Evolutionary conservation across 192 early-diverging fungal genomes (phyloP).

Genomic region (Rhizoclosmatium sp.): DNA sequence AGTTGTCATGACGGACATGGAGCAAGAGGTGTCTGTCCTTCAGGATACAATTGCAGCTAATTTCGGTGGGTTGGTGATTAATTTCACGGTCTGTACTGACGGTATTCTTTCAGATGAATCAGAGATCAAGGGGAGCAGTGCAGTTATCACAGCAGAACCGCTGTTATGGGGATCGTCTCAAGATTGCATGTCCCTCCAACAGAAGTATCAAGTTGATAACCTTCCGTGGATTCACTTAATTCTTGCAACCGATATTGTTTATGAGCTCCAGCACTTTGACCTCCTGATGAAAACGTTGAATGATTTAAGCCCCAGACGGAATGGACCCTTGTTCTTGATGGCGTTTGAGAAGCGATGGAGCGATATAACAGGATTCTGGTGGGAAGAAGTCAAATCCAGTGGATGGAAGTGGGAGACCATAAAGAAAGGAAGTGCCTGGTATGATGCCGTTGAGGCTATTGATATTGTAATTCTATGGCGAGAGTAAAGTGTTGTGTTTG

Average conservation of each 20-base stretch:
- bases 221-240: constrained; percentile 12
- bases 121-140: not conserved
- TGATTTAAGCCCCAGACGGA: constrained; percentile 3
- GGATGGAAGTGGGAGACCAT: constrained; percentile 32
- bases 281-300: constrained; percentile 5
- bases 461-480: no score
- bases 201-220: constrained; percentile 7
- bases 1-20: constrained; percentile 24
- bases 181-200: not conserved
- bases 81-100: not conserved
- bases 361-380: constrained; percentile 30
- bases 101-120: not conserved
- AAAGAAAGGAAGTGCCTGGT: no score
- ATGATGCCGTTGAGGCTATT: no score
- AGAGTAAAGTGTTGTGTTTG: no score
- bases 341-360: constrained; percentile 16
- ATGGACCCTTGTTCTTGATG: constrained; percentile 16
- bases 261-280: constrained; percentile 27
- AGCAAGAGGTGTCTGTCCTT: not conserved
- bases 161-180: not conserved
- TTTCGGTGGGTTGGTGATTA: not conserved
- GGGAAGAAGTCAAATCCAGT: not conserved
- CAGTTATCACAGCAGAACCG: not conserved
- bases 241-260: constrained; percentile 26
- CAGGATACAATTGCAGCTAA: not conserved